Conservation (phyloP, 257 asterid species). For the Solanum ossicruentum region DNA sequence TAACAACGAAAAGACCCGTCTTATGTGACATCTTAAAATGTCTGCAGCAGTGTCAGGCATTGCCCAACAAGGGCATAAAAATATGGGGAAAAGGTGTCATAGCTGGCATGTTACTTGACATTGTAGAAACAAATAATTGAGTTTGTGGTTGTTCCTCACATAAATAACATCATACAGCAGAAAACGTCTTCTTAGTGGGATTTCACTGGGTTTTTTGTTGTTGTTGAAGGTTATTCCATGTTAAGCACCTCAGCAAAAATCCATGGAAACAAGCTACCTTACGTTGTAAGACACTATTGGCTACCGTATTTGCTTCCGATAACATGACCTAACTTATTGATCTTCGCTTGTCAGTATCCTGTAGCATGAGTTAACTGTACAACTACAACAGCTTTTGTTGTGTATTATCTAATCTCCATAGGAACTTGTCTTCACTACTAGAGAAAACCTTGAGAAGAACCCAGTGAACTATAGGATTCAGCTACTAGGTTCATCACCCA, state of each 20-base stretch:
- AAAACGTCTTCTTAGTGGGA: background rate
- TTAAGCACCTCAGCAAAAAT: background rate
- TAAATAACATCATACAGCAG: background rate
- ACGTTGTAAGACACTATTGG: background rate
- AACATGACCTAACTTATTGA: background rate
- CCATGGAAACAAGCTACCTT: background rate
- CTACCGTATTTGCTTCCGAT: background rate
- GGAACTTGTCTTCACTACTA: background rate
- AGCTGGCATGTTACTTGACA: background rate
- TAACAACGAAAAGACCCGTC: too few species aligned
- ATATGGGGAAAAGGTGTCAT: background rate
- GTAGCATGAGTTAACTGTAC: background rate
- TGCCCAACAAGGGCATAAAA: background rate
- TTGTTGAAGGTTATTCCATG: background rate
- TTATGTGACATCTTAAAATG: background rate
- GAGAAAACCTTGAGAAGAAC: background rate
- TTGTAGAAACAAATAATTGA: background rate
- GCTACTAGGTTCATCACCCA: background rate
- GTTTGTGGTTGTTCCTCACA: background rate
- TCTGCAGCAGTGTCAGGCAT: background rate
- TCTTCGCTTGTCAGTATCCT: background rate
- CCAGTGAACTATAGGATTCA: background rate
- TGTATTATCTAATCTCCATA: background rate
- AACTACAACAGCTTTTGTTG: background rate
- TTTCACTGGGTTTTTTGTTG: too few species aligned